Evolutionary conservation across 352 stramenopile genomes (phyloP), one percentile per base, ranked within the genome.

Genomic region (Stephanocyclus meneghinianus): DNA sequence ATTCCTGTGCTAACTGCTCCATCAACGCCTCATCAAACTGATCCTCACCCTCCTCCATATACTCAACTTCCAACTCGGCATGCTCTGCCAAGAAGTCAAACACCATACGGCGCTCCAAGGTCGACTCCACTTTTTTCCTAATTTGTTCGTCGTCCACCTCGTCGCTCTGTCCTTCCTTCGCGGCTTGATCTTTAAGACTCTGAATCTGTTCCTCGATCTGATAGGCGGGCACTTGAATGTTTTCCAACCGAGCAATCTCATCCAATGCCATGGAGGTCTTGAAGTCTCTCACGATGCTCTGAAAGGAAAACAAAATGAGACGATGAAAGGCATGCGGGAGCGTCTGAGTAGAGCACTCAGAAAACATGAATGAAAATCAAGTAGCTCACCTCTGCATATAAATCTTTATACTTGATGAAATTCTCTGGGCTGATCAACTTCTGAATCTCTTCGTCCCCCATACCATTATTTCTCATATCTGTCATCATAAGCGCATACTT

Each of bases 401-500:
- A 88, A 40, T 95, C 90, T 71, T 94, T 93, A 83, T 95, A 95
- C 80, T 95, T 95, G 26, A 86, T 37, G 78, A 95, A 95, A 78
- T 95, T 95, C 61, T 95, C 91, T 4, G 90, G 88, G 35, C 57
- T 93, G 56, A 95, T 94, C 71, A 95, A 81, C 42, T 88, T 90
- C 78, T 95, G 92, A 70, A 95, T 94, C 62, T 94, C 90, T 30
- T 93, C 89, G 76, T 95, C 91, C 18, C 81, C 66, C 70, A 93
- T 91, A 30, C 91, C 91, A 62, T 85, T 90, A 66, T 91, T 83
- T 69, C 90, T 76, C 79, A 95, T 91, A 42, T 95, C 92, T 1
- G 89, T 90, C 90, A 95, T 94, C 92, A 95, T 95, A 57, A 95
- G 67, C 16, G 92, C 89, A 59, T 93, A 95, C 84, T 95, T 95